Conservation (phyloP, 345 rosid species). For the Iberis pinnata region DNA sequence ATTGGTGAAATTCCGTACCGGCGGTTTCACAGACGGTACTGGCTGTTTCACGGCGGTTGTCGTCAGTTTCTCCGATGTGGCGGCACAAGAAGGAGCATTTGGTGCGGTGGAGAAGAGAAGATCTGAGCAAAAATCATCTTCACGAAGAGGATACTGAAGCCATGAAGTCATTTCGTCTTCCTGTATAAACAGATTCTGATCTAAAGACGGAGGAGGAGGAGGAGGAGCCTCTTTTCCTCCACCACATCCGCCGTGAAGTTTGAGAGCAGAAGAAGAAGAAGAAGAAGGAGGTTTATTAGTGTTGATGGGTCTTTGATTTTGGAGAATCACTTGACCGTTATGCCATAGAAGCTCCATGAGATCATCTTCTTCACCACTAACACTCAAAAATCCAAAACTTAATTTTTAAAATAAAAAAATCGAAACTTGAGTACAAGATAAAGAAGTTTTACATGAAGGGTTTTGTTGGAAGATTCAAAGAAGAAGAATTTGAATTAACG, state of each 20-base stretch:
- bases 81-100: constrained; percentile 17
- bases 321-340: constrained; percentile 75
- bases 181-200: constrained; percentile 56
- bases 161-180: constrained; percentile 94
- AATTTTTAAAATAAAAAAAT: neutral
- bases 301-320: constrained; percentile 46
- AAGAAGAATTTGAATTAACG: constrained; percentile 21
- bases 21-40: constrained; percentile 34
- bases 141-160: constrained; percentile 65
- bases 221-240: constrained; percentile 14
- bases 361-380: constrained; percentile 49
- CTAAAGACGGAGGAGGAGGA: constrained; percentile 1
- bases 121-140: constrained; percentile 48
- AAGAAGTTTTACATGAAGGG: constrained; percentile 30
- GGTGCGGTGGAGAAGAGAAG: constrained; percentile 45
- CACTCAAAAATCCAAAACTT: neutral
- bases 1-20: constrained; percentile 54
- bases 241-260: neutral
- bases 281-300: constrained; percentile 43
- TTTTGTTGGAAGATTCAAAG: constrained; percentile 36
- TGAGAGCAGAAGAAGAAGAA: constrained; percentile 4
- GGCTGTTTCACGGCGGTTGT: constrained; percentile 30
- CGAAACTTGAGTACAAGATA: neutral
- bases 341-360: constrained; percentile 92
- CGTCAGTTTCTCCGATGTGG: constrained; percentile 15